Evolutionary conservation across 768 basidiomycete genomes (phyloP).

Genomic region (Lanmaoa pseudosensibilis): DNA sequence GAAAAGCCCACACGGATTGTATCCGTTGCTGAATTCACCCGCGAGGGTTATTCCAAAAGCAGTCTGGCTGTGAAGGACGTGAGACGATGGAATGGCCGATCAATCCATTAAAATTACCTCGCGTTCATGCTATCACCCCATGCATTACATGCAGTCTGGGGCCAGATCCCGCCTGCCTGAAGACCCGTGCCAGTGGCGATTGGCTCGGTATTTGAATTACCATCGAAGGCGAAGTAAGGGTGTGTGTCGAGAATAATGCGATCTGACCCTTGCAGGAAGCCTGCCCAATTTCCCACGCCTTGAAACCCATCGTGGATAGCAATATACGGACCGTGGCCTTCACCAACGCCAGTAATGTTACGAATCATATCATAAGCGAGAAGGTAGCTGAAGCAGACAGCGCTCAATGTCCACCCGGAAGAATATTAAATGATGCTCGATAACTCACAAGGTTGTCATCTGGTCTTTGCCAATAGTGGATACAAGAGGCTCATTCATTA

Average conservation of each 20-base stretch:
- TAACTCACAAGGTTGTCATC: slow-evolving; percentile 60
- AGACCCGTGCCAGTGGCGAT: slow-evolving; percentile 34
- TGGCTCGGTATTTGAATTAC: slow-evolving; percentile 33
- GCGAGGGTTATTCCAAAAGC: slow-evolving; percentile 70
- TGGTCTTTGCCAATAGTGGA: slow-evolving; percentile 51
- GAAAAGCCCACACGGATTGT: slow-evolving; percentile 64
- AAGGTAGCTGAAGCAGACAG: slow-evolving; percentile 46
- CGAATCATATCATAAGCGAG: slow-evolving; percentile 64
- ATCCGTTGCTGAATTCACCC: slow-evolving; percentile 75
- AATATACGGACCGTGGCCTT: slow-evolving; percentile 56
- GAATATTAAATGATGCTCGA: background rate
- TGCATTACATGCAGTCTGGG: slow-evolving; percentile 48
- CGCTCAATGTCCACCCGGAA: background rate
- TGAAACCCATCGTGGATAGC: slow-evolving; percentile 66
- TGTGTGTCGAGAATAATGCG: slow-evolving; percentile 64
- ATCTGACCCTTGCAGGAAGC: slow-evolving; percentile 60
- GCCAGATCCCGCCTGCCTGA: slow-evolving; percentile 46
- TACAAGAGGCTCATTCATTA: slow-evolving; percentile 62
- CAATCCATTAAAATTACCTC: slow-evolving; percentile 26
- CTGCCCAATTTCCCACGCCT: slow-evolving; percentile 44
- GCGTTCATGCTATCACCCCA: slow-evolving; percentile 61
- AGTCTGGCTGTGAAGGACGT: slow-evolving; percentile 36
- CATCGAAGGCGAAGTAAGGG: slow-evolving; percentile 64
- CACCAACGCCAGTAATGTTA: slow-evolving; percentile 69
- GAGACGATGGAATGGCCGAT: background rate